phyloP scores from a whole-genome alignment of 495 filamentous ascomycete species.

The Baudoinia panamericana region DNA sequence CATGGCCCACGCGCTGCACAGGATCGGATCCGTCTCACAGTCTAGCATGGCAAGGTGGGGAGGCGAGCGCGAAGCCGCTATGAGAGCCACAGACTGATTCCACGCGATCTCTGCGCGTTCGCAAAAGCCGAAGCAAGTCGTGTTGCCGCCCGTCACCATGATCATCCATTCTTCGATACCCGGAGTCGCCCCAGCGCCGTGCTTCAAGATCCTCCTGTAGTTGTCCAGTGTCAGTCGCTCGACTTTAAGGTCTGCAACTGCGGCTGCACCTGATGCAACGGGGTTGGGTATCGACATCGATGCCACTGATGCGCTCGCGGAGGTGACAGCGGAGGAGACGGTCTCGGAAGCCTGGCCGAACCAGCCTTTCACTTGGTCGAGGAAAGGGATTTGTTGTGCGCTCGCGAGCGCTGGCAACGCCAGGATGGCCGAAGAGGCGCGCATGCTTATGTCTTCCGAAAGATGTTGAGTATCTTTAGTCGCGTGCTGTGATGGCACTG shows the following conservation, averaged over 20 bases:
- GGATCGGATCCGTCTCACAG: conserved; percentile 64
- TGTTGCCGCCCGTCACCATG: conserved; percentile 70
- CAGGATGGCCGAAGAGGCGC: conserved; percentile 51
- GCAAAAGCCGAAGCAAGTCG: conserved; percentile 66
- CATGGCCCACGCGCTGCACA: conserved; percentile 73
- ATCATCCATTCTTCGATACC: conserved; percentile 67
- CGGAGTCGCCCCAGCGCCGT: conserved; percentile 41
- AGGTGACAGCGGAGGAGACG: conserved; percentile 35
- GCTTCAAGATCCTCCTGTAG: conserved; percentile 57
- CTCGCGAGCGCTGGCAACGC: conserved; percentile 56
- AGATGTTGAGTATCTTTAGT: too few species aligned
- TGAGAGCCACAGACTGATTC: conserved; percentile 54
- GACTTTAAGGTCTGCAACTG: conserved; percentile 40
- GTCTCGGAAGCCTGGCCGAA: conserved; percentile 48
- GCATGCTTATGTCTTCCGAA: too few species aligned
- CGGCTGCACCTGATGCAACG: conserved; percentile 39
- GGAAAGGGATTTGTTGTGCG: conserved; percentile 61
- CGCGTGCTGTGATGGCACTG: too few species aligned
- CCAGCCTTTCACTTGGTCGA: conserved; percentile 53
- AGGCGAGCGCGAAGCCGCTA: conserved; percentile 49
- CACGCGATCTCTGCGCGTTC: conserved; percentile 40
- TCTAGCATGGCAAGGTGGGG: conserved; percentile 62
- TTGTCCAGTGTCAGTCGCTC: conserved; percentile 52
- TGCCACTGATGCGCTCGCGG: conserved; percentile 39
- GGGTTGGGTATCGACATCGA: conserved; percentile 37